Percentiles rank a stretch among this genome's conserved stretches.
Conservation (phyloP, 257 asterid genomes). For the Jacaranda mimosifolia region DNA sequence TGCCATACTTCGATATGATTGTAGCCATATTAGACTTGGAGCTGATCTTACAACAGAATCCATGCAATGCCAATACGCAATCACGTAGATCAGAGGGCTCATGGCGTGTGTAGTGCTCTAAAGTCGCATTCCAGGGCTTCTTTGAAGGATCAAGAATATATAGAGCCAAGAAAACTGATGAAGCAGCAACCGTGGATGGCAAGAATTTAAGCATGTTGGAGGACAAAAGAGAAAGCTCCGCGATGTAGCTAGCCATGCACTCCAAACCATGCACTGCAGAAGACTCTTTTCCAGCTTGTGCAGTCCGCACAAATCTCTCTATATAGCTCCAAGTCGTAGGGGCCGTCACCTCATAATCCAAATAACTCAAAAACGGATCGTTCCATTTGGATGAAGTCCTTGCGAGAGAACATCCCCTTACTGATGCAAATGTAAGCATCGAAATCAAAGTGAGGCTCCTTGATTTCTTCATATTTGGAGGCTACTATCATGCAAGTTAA, state of each 20-base stretch:
- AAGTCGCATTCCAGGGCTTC: slow-evolving; percentile 60
- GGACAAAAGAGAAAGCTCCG: slow-evolving; percentile 61
- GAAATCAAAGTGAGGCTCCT: too few species aligned
- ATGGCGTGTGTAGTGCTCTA: slow-evolving; percentile 55
- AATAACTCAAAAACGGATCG: slow-evolving; percentile 49
- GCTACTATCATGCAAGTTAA: slow-evolving; percentile 27
- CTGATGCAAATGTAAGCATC: neutral
- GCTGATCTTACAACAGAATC: slow-evolving; percentile 39
- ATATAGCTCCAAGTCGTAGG: slow-evolving; percentile 57
- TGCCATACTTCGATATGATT: neutral
- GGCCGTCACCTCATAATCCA: slow-evolving; percentile 61
- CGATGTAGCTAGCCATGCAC: slow-evolving; percentile 59
- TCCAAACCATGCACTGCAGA: slow-evolving; percentile 63
- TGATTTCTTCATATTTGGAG: neutral
- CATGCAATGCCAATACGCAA: slow-evolving; percentile 56
- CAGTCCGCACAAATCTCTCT: slow-evolving; percentile 63
- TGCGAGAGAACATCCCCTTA: neutral
- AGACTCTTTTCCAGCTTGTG: slow-evolving; percentile 54
- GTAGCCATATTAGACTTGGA: neutral
- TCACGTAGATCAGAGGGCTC: slow-evolving; percentile 55
- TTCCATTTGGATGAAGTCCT: slow-evolving; percentile 37
- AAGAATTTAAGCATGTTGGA: slow-evolving; percentile 56
- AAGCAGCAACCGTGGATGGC: slow-evolving; percentile 64
- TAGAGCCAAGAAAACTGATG: slow-evolving; percentile 62
- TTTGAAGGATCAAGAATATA: slow-evolving; percentile 48